Percentiles rank a stretch among this genome's conserved stretches.
These are phyloP conservation scores for Kurtzmaniella cleridarum DNA, from an alignment of 805 yeast species.

Conservation along the genomic window DNA sequence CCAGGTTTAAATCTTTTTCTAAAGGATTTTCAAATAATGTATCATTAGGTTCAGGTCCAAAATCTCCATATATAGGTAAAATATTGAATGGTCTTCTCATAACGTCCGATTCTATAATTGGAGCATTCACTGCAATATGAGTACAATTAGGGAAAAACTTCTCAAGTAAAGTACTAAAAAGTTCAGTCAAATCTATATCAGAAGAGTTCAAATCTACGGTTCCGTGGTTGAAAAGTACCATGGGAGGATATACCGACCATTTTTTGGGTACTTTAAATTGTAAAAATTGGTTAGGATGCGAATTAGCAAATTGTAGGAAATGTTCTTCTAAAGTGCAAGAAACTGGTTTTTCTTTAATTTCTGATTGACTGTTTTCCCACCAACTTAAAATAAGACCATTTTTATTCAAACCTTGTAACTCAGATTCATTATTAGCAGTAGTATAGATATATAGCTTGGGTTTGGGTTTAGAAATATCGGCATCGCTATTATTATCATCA, in stretches of 20 bases:
- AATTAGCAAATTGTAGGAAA: no score
- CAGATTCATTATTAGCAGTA: no score
- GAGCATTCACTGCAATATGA: constrained; percentile 68
- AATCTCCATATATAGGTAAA: constrained; percentile 57
- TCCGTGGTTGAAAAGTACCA: constrained; percentile 50
- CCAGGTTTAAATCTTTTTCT: constrained; percentile 37
- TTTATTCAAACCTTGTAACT: no score
- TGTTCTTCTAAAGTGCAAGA: no score
- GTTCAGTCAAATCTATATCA: constrained; percentile 34
- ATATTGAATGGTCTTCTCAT: constrained; percentile 65
- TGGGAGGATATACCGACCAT: constrained; percentile 63
- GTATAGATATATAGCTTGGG: no score
- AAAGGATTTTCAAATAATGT: constrained; percentile 31
- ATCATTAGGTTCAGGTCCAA: constrained; percentile 43
- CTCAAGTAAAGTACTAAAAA: constrained; percentile 2
- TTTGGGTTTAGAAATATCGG: no score
- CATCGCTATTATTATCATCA: no score
- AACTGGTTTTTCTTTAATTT: no score
- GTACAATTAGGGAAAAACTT: constrained; percentile 25
- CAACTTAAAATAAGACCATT: no score
- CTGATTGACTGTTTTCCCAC: no score
- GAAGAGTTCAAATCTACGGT: neutral
- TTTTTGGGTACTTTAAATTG: constrained; percentile 37
- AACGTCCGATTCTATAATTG: constrained; percentile 50
- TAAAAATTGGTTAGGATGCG: no score